Base-by-base conservation (phyloP, 2,329 filamentous ascomycete genomes). In the Fusarium sp. region DNA sequence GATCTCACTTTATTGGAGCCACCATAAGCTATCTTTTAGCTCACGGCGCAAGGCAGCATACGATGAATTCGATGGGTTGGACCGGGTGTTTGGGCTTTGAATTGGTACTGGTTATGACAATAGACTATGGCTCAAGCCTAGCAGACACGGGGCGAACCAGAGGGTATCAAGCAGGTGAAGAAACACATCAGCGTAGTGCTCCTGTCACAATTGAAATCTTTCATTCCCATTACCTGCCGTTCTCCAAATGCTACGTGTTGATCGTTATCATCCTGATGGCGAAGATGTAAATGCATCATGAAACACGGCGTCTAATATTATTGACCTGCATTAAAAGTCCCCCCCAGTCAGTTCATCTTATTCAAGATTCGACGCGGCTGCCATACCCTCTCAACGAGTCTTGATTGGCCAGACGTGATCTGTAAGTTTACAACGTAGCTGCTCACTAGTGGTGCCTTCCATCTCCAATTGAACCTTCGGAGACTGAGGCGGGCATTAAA, bases 121-220 rank as follows among this genome's bases (percentile, higher is more conserved):
- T 72, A 72, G 70, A 72, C 65, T 60, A 67, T 66, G 70, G 67
- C 63, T 68, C 70, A 55, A 60, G 70, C 70, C 64, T 68, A 51
- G 64, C 61, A 58, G 56, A 58, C 45, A 62, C 50, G 49, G 45
- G 61, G 57, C 51, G 59, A 63, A 61, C 51, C 56, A 62, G 64
- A 49, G 35, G 48, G 49, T 41, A 48, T 53, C 43, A 44, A 51
- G 40, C 45, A 32, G 61, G 39, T 37, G 41, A 51, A 47, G 43
- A 50, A 33, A 41, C 33, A 26, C 43, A 41, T 15, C 60, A 44
- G 40, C 59, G 7, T 24, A 51, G 46, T 44, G 26, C 26, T 45
- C 51, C 66, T 44, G 52, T 54, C 47, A 58, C 44, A 50, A 54
- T 58, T 48, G 39, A 53, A 45, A 30, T 39, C 20, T 62, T 62